phyloP scores from a whole-genome alignment of 805 yeast genomes.

The Cyberlindnera subsufficiens region DNA sequence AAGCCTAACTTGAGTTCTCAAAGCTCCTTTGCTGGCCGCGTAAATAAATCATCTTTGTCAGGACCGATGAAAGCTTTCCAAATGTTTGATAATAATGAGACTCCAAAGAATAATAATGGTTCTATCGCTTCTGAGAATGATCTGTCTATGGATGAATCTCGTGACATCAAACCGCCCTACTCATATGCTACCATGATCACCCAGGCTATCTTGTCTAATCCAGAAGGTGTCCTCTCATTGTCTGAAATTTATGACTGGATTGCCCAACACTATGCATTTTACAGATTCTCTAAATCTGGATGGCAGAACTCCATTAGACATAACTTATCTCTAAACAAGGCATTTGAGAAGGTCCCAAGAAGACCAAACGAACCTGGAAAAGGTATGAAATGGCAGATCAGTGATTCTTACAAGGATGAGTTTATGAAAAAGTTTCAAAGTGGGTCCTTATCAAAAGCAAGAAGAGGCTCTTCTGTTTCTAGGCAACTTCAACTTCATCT shows the following conservation, averaged over 20 bases:
- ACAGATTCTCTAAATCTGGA: constrained; percentile 87
- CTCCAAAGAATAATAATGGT: constrained; percentile 1
- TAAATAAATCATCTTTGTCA: background rate
- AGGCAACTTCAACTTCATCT: constrained; percentile 74
- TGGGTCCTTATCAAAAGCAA: constrained; percentile 67
- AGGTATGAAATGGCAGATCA: constrained; percentile 98
- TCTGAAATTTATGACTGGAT: constrained; percentile 94
- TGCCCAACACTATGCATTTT: constrained; percentile 80
- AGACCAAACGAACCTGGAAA: constrained; percentile 96
- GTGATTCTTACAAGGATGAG: constrained; percentile 77
- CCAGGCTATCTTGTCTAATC: constrained; percentile 86
- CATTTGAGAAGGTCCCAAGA: constrained; percentile 96
- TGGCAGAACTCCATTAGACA: constrained; percentile 99
- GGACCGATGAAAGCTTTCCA: constrained; percentile 41
- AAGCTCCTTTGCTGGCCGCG: background rate
- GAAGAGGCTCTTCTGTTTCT: constrained; percentile 77
- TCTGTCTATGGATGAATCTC: constrained; percentile 83
- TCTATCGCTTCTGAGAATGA: constrained; percentile 36
- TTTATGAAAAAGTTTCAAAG: constrained; percentile 73
- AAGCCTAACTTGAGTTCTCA: constrained; percentile 11
- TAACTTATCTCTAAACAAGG: constrained; percentile 89
- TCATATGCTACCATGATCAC: constrained; percentile 98
- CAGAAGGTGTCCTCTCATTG: constrained; percentile 82
- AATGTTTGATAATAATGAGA: constrained; percentile 38
- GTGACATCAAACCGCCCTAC: constrained; percentile 93